Base-by-base conservation (phyloP, 139 green algal genomes). In the Trebouxia sp. region DNA sequence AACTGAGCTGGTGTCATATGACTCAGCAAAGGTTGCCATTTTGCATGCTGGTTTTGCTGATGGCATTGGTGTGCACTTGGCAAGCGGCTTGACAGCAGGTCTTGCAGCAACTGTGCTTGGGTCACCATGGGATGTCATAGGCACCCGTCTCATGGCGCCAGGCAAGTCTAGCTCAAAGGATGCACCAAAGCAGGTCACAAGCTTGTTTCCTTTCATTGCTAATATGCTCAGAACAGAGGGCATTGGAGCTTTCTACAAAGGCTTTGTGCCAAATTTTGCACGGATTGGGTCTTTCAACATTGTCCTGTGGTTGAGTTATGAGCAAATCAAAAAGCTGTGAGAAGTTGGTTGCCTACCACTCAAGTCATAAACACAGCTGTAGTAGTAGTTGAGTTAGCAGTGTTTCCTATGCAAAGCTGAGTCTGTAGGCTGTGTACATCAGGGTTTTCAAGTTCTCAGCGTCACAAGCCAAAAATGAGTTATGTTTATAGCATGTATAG, bases 1-100 rank as follows among this genome's bases (percentile, higher is more conserved):
- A n/a, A 82, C 78, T 20, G 85, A 89, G 65, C 45, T 89, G 32
- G 83, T 86, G 9, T 75, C 55, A 28, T 89, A 89, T 69, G 85
- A 89, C 43, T 26, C 35, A 20, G 72, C 84, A 28, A 88, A 88
- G 77, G 8, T 51, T 28, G 76, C 50, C 38, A 42, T 70, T 30
- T 20, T 81, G 5, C 24, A 38, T 37, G 47, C n/a, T 14, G 65
- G 78, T 24, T 67, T 77, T 62, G n/a, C 43, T 24, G 85, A 89
- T 65, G 76, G 80, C 2, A 43, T 83, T 8, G 41, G 39, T 17
- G 47, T 85, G 42, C 82, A 89, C 65, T 28, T 89, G 26, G n/a
- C 41, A 1, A 47, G 62, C 17, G 85, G 78, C 2, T 43, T 86
- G 72, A 79, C 67, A 42, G 85, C 85, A 14, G 85, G 85, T 2